These are phyloP conservation scores for Pterocarpus santalinus DNA, from an alignment of 306 rosid species.

Conservation along the genomic window DNA sequence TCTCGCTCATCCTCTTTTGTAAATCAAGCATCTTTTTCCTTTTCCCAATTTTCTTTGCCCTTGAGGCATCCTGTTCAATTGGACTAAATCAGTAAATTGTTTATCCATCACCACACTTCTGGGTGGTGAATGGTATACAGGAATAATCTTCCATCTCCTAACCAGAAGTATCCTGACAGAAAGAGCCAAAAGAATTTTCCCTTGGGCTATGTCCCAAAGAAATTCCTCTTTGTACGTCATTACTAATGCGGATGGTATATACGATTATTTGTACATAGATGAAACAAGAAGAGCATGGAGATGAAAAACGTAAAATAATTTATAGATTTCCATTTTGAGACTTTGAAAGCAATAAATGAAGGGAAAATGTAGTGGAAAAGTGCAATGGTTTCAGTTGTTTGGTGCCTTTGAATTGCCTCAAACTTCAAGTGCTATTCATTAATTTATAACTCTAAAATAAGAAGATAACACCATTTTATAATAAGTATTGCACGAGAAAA, in stretches of 20 bases:
- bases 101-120: conserved; percentile 44
- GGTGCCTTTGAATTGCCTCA: no score
- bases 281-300: conserved; percentile 1
- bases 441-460: no score
- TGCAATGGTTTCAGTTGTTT: no score
- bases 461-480: no score
- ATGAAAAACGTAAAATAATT: neutral
- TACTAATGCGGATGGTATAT: neutral
- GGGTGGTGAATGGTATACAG: conserved; percentile 48
- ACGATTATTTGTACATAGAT: neutral
- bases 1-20: conserved; percentile 84
- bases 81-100: conserved; percentile 41
- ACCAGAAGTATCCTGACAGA: no score
- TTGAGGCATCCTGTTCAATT: conserved; percentile 59
- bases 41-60: conserved; percentile 72
- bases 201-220: conserved; percentile 7
- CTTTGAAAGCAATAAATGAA: no score
- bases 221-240: neutral
- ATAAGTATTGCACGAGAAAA: no score
- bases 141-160: conserved; percentile 45
- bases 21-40: conserved; percentile 81
- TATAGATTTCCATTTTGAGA: no score
- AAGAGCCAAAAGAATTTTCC: neutral
- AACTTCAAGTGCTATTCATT: no score
- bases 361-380: no score